Evolutionary conservation across 306 rosid genomes (phyloP), one percentile per base, ranked within the genome.

Genomic region (Trichosanthes cucumerina): DNA sequence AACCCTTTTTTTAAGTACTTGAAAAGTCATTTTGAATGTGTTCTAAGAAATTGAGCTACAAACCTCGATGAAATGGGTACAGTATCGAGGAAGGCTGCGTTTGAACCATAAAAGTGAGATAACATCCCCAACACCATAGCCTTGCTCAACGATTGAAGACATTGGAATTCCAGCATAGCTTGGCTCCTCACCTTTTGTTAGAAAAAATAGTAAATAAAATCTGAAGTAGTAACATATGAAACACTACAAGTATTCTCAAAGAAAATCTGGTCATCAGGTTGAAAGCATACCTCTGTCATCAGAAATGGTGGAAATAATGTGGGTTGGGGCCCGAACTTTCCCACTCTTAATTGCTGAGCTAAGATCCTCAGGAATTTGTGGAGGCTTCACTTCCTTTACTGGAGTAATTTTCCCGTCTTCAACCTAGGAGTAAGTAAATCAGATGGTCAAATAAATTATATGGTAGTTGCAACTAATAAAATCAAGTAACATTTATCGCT

Each of bases 241-340:
- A 75, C 8, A 62, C 34, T 19, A 24, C 7, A 34, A 34, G 14
- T 3, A 21, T 14, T 33, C 19, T 53, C 11, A n/a, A 54, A 26
- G 49, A 65, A 38, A 36, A 65, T 16, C 47, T 36, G 41, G 24
- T 19, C 49, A 34, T 34, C 13, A 34, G 12, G 65, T 59, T 26
- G 8, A 53, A 75, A 75, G 57, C 24, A 65, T 86, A 87, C 98
- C 98, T 91, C 98, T 95, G 59, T 95, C 98, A 83, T 95, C 98
- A 77, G 96, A 92, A 83, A 92, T 95, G 81, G 98, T 95, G 88
- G 98, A 95, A 79, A 95, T 88, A 77, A 95, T 88, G 80, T 95
- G 98, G 78, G 98, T 95, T 62, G 98, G 98, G 79, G 97, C 97
- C 28, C 97, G 94, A 79, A 95, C 98, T 91, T 95, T 95, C 82